These are phyloP conservation scores for Effrenium voratum DNA, from an alignment of 73 alveolate genomes.

Conservation along the genomic window DNA sequence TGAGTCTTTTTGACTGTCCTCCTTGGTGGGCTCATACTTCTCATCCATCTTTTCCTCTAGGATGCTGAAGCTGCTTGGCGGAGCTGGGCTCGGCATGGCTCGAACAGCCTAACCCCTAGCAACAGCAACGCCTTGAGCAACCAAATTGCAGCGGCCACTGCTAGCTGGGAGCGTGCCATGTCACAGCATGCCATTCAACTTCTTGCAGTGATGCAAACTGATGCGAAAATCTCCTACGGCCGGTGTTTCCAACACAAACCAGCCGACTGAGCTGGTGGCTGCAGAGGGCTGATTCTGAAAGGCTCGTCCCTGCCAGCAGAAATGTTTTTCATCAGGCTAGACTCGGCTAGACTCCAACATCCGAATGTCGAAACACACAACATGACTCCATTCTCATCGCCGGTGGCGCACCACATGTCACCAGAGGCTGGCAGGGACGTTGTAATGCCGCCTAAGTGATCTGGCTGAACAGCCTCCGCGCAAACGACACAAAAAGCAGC, in stretches of 20 bases:
- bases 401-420: neutral
- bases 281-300: neutral
- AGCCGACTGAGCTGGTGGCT: neutral
- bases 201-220: neutral
- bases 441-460: neutral
- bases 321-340: neutral
- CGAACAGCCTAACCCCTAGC: neutral
- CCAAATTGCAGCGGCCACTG: neutral
- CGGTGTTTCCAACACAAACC: neutral
- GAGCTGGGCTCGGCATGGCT: neutral
- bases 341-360: neutral
- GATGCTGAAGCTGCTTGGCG: conserved; percentile 16
- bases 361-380: neutral
- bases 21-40: conserved; percentile 96
- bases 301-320: neutral
- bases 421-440: neutral
- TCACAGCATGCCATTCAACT: neutral
- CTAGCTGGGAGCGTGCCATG: neutral
- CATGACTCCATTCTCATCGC: neutral
- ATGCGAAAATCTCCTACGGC: neutral
- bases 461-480: neutral
- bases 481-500: neutral
- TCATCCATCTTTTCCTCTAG: conserved; percentile 97
- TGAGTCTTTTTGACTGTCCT: conserved; percentile 16
- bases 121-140: neutral